A percentile compares a stretch with the other conserved stretches of the same genome.
These are phyloP conservation scores for Hortaea werneckii DNA, from an alignment of 2,329 filamentous ascomycete genomes.

Conservation along the genomic window DNA sequence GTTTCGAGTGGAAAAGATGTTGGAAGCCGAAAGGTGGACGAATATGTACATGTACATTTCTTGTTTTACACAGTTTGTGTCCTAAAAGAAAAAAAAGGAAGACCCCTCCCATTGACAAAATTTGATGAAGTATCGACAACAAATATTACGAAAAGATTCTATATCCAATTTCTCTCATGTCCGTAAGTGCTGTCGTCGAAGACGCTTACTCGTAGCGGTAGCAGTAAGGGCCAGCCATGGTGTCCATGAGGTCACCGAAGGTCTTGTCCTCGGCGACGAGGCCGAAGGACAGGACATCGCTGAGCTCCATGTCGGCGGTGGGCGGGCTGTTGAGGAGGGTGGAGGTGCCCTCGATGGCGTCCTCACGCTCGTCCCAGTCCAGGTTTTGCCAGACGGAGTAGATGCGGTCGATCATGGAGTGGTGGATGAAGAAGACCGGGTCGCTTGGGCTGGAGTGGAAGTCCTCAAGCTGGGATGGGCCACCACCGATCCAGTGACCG, in stretches of 20 bases:
- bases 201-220: constrained; percentile 20
- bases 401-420: constrained; percentile 10
- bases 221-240: constrained; percentile 16
- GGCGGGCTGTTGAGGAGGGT: constrained; percentile 35
- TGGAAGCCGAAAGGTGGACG: too few species aligned
- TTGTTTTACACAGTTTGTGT: too few species aligned
- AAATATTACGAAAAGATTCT: too few species aligned
- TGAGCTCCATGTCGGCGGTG: constrained; percentile 34
- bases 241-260: constrained; percentile 21
- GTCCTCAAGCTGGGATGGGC: constrained; percentile 37
- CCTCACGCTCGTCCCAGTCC: constrained; percentile 16
- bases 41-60: too few species aligned
- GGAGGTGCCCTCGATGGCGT: constrained; percentile 32
- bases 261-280: constrained; percentile 14
- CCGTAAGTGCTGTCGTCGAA: too few species aligned
- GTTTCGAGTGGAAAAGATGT: too few species aligned
- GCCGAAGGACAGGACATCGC: constrained; percentile 28
- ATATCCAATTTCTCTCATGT: too few species aligned
- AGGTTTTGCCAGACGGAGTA: constrained; percentile 9
- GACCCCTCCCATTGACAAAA: too few species aligned
- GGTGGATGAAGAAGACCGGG: constrained; percentile 12
- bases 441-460: constrained; percentile 33
- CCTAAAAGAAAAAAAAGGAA: too few species aligned
- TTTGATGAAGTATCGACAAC: too few species aligned
- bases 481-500: constrained; percentile 34